Evolutionary conservation across 2,329 filamentous ascomycete genomes (phyloP), one percentile per base, ranked within the genome.

Genomic region (Domatiomyces catenatus): DNA sequence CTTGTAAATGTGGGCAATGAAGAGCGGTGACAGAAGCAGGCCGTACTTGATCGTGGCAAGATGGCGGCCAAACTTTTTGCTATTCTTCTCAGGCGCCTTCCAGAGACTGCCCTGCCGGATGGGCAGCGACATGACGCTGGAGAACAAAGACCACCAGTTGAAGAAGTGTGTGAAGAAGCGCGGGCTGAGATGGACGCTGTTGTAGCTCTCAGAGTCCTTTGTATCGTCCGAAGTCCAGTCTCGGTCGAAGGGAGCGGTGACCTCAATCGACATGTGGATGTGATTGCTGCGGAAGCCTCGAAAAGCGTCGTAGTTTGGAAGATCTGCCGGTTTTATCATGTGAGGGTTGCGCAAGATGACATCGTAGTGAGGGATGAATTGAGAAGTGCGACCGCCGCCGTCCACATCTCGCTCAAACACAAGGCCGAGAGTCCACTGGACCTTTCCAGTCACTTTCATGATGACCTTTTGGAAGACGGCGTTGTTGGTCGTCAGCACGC

Each of bases 31-130:
- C 15, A 98, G 73, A 2, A 96, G 75, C 19, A 98, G 71, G 55
- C 90, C 95, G 70, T 96, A 96, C 71, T 98, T 98, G 72, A 98
- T 89, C 7, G 93, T 98, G n/a, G 88, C 90, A 54, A 98, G 72
- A 67, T 98, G 93, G 47, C 92, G 80, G 12, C 90, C 90, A 64
- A 98, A 98, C 65, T 98, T 98, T 70, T 98, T 98, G 73, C 87
- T 95, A 45, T 87, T 92, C 72, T 94, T 95, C 59, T 95, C 92
- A 20, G 88, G 77, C 0, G 87, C 88, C 5, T 89, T 90, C 81
- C 89, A 98, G 2, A 98, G 75, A 46, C 78, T 76, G 15, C 92
- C 92, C 69, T 98, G 93, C 0, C 92, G 86, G 51, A 98, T 84
- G 8, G 92, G 93, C 24, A 98, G 74, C 8, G 90, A 93, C 81